These are phyloP conservation scores for Exidia glandulosa DNA, from an alignment of 768 basidiomycete species.

Conservation along the genomic window DNA sequence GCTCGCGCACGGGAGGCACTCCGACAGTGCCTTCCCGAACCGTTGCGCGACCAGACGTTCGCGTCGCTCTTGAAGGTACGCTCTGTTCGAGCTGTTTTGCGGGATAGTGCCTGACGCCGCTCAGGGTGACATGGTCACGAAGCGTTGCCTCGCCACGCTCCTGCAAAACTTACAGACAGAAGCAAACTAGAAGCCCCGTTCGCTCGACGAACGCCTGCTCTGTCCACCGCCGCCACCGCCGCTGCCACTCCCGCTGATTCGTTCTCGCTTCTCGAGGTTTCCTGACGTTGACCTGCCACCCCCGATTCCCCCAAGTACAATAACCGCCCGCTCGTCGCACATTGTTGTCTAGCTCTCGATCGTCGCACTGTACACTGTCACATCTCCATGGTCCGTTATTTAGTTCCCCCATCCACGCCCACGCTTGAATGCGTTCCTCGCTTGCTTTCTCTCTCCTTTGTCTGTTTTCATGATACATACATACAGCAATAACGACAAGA, in stretches of 20 bases:
- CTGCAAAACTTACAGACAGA: constrained; percentile 56
- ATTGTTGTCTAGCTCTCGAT: too few species aligned
- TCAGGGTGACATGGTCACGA: constrained; percentile 96
- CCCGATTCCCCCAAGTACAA: too few species aligned
- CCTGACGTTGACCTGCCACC: too few species aligned
- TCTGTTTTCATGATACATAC: background rate
- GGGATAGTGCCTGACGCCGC: background rate
- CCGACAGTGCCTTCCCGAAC: constrained; percentile 90
- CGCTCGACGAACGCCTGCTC: too few species aligned
- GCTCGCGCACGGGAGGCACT: constrained; percentile 90
- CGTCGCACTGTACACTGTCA: too few species aligned
- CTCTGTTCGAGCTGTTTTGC: background rate
- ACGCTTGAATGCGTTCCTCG: background rate
- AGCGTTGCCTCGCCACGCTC: constrained; percentile 82
- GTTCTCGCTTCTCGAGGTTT: too few species aligned
- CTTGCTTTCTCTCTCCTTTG: background rate
- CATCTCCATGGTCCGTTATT: too few species aligned
- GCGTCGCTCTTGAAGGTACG: constrained; percentile 76
- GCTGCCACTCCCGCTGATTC: too few species aligned
- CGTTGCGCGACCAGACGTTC: constrained; percentile 89
- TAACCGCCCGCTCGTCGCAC: too few species aligned
- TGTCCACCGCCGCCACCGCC: too few species aligned
- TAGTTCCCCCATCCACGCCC: too few species aligned
- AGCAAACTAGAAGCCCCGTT: constrained; percentile 2
- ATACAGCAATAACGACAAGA: background rate